Conservation (phyloP, 306 rosid species). For the Prunus mume region DNA sequence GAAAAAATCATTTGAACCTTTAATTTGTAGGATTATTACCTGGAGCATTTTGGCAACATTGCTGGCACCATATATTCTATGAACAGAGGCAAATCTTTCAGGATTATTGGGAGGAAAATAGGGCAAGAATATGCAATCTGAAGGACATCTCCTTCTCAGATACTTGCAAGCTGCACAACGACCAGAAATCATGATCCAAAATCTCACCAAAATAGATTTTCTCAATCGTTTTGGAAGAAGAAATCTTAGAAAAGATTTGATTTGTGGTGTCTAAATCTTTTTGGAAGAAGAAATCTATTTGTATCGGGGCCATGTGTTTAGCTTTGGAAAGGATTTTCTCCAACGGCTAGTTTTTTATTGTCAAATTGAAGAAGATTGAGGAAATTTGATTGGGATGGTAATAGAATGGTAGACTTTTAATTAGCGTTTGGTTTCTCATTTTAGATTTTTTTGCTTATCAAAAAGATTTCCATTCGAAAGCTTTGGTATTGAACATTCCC, state of each 20-base stretch:
- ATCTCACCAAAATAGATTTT: conserved; percentile 26
- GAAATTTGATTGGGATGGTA: conserved; percentile 19
- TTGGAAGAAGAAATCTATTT: neutral
- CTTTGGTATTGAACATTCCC: neutral
- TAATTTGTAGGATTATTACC: conserved; percentile 29
- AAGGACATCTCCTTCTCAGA: conserved; percentile 67
- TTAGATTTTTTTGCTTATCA: neutral
- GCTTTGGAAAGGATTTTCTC: neutral
- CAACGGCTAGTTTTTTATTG: conserved; percentile 39
- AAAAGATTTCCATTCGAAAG: neutral
- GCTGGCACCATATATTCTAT: conserved; percentile 69
- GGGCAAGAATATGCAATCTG: conserved; percentile 70
- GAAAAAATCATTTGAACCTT: too few relatives aligned
- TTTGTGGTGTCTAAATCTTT: conserved; percentile 13
- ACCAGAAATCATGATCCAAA: conserved; percentile 16
- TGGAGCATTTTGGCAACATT: conserved; percentile 74
- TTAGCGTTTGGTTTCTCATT: conserved; percentile 15
- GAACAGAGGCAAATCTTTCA: conserved; percentile 70
- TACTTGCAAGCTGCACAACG: conserved; percentile 79
- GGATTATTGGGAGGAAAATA: conserved; percentile 69
- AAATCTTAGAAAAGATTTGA: conserved; percentile 26
- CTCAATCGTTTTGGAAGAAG: conserved; percentile 19
- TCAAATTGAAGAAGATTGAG: conserved; percentile 6
- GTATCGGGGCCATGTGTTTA: neutral
- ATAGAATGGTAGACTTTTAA: conserved; percentile 14